Percentiles rank a stretch among this genome's conserved stretches.
These are phyloP conservation scores for Trichaptum fuscoviolaceum DNA, from an alignment of 768 basidiomycete genomes.

Conservation along the genomic window DNA sequence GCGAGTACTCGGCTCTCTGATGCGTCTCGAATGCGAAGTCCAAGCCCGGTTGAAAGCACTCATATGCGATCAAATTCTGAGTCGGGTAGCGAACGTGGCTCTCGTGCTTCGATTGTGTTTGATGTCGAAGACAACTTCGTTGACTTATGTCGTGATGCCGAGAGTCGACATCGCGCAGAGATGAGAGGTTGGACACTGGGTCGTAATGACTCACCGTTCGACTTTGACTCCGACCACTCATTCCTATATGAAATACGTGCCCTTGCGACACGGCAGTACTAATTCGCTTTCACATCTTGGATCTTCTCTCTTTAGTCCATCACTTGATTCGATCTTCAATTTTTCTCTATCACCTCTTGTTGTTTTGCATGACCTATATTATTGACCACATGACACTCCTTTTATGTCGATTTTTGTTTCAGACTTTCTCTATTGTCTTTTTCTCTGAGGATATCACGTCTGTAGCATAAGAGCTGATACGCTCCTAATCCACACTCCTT, in stretches of 20 bases:
- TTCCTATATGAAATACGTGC: conserved; percentile 79
- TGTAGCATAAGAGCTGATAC: conserved; percentile 7
- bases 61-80: conserved; percentile 65
- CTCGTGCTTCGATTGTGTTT: conserved; percentile 71
- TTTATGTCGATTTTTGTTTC: conserved; percentile 26
- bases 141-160: conserved; percentile 66
- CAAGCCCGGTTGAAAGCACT: conserved; percentile 56
- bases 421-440: conserved; percentile 17
- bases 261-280: conserved; percentile 81
- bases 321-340: conserved; percentile 1
- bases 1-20: conserved; percentile 18
- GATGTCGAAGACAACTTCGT: conserved; percentile 75
- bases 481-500: conserved; percentile 13
- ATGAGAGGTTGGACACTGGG: conserved; percentile 71
- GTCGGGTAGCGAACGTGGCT: conserved; percentile 73
- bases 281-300: conserved; percentile 20
- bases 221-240: conserved; percentile 47
- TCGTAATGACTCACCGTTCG: conserved; percentile 17
- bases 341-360: conserved; percentile 6
- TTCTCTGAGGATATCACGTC: conserved; percentile 8
- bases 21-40: conserved; percentile 32
- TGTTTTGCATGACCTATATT: conserved; percentile 12
- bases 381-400: conserved; percentile 21
- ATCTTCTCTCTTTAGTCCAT: conserved; percentile 11
- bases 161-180: conserved; percentile 77